Base-by-base conservation (phyloP, 495 filamentous ascomycete species). In the Beverwykella pulmonaria region DNA sequence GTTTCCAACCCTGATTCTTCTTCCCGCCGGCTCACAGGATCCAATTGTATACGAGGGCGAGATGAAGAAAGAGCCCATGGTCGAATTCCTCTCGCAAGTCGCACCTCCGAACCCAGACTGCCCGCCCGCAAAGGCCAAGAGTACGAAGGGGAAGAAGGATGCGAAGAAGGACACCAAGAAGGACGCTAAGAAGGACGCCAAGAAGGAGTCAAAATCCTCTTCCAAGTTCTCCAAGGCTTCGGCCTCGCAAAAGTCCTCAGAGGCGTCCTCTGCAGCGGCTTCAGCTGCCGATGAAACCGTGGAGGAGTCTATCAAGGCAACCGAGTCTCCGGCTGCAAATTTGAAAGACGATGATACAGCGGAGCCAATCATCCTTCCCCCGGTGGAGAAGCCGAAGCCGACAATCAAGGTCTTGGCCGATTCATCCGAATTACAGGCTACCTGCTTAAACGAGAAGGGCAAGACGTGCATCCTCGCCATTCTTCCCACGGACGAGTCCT, bases 391-490 rank as follows among this genome's bases (percentile, higher is more conserved):
- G 67, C n/a, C 85, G 23, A 79, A 82, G 9, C 75, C 82, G 22
- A 80, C 83, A 1, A 84, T 89, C 69, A 77, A 79, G 4, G 58
- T 77, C 15, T 76, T 88, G 60, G 73, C 80, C 15, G 82, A 84
- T 25, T 70, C 79, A 3, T 83, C 85, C 50, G 80, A 85, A 32
- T 81, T 97, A 15, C 81, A 84, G 46, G 80, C 86, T 48, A 81
- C 84, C 59, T 99, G 94, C 74, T 79, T 98, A 32, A 85, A 82
- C 14, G 77, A 83, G 17, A 92, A 91, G 74, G 88, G 92, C 1
- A 83, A 85, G 57, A 96, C 91, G 15, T 98, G 95, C 74, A 84
- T 99, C 15, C 83, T 99, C 9, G 91, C 88, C 3, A 82, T 98
- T 32, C 82, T 92, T 9, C 86, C 91, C 30, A 76, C 80, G 3